phyloP scores from a whole-genome alignment of 352 stramenopile genomes.

The Globisporangium cystogenes region DNA sequence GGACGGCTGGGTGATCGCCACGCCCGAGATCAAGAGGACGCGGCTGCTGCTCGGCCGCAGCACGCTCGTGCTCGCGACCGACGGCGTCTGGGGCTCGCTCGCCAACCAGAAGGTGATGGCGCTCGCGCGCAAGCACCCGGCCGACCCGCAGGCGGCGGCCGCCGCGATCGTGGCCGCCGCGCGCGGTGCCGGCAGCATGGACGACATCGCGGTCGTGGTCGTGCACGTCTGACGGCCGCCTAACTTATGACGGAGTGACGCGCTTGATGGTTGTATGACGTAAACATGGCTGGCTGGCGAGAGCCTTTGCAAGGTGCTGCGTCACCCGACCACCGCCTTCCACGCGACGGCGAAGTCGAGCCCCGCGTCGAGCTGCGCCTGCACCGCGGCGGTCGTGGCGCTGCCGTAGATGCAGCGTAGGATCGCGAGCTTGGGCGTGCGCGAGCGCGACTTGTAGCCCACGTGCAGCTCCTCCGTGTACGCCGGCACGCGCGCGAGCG shows the following conservation, averaged over 20 bases:
- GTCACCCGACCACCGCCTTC: constrained; percentile 11
- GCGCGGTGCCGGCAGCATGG: constrained; percentile 42
- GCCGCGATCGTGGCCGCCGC: constrained; percentile 50
- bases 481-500: constrained; percentile 35
- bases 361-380: constrained; percentile 33
- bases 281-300: too few relatives aligned
- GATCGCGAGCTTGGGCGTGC: constrained; percentile 37
- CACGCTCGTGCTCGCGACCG: constrained; percentile 59
- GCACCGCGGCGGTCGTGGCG: constrained; percentile 24
- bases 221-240: constrained; percentile 32
- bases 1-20: constrained; percentile 69
- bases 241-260: neutral
- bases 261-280: too few relatives aligned
- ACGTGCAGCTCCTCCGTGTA: constrained; percentile 55
- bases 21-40: constrained; percentile 50
- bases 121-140: constrained; percentile 22
- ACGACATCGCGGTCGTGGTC: constrained; percentile 64
- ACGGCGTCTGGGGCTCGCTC: constrained; percentile 71
- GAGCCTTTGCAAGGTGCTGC: too few relatives aligned
- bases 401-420: constrained; percentile 56
- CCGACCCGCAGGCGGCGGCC: constrained; percentile 33
- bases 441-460: constrained; percentile 32
- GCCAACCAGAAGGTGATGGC: constrained; percentile 52
- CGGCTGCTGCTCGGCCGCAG: constrained; percentile 37
- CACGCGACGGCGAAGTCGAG: constrained; percentile 38